Conservation (phyloP, 257 asterid species). For the Paraleonurus japonicus region DNA sequence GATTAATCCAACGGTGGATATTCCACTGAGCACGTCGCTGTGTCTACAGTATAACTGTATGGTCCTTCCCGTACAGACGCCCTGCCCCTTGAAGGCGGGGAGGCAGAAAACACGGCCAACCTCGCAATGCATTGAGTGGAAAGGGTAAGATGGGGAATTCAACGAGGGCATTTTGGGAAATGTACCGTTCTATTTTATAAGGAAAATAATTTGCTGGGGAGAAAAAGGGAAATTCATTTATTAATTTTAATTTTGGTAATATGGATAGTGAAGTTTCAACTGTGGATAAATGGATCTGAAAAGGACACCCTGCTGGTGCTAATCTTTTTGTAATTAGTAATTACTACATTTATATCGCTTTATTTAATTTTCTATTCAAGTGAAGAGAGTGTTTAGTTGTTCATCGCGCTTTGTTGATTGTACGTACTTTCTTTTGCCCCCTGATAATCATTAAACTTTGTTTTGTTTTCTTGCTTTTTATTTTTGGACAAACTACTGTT, state of each 20-base stretch:
- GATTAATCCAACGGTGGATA: conserved; percentile 73
- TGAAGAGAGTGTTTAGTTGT: conserved; percentile 5
- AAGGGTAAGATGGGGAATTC: conserved; percentile 49
- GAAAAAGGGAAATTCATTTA: conserved; percentile 11
- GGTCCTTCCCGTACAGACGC: conserved; percentile 79
- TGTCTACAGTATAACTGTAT: conserved; percentile 93
- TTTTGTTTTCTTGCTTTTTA: not conserved
- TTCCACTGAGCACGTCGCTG: conserved; percentile 70
- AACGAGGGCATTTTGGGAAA: conserved; percentile 31
- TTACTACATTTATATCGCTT: conserved; percentile 21
- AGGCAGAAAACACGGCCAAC: conserved; percentile 82
- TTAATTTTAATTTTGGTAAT: conserved; percentile 3
- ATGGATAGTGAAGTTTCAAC: conserved; percentile 10
- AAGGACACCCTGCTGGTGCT: conserved; percentile 9
- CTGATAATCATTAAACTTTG: not conserved
- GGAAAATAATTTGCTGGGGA: conserved; percentile 9
- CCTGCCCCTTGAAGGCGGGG: conserved; percentile 90
- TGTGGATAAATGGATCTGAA: conserved; percentile 32
- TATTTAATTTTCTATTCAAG: not conserved
- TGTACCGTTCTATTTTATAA: not conserved
- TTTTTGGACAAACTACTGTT: conserved; percentile 21
- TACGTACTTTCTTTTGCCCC: not conserved
- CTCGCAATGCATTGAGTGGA: conserved; percentile 69
- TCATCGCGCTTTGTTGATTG: not conserved
- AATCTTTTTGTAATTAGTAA: conserved; percentile 31